These are phyloP conservation scores for Cyberlindnera amylophila DNA, from an alignment of 805 yeast species.

Conservation along the genomic window DNA sequence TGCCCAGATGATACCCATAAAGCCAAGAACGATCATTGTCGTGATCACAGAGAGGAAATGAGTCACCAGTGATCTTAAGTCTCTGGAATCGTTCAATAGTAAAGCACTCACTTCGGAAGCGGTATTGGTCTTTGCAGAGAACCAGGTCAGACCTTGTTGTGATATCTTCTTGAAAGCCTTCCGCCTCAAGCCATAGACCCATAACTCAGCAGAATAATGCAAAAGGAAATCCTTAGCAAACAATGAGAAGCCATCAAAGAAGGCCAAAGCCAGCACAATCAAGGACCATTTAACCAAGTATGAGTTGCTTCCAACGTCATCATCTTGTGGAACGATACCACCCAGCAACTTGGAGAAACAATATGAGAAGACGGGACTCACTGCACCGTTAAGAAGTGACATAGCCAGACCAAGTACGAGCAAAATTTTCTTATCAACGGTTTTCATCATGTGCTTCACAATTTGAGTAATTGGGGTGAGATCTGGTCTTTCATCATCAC, in stretches of 20 bases:
- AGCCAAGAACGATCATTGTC: slow-evolving; percentile 50
- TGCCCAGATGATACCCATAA: slow-evolving; percentile 75
- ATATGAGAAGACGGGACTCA: slow-evolving; percentile 76
- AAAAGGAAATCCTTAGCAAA: slow-evolving; percentile 49
- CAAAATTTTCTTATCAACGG: slow-evolving; percentile 25
- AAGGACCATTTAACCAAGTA: slow-evolving; percentile 62
- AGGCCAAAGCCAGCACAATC: slow-evolving; percentile 57
- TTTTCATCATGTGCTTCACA: slow-evolving; percentile 28
- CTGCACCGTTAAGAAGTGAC: slow-evolving; percentile 55
- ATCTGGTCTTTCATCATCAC: slow-evolving; percentile 19
- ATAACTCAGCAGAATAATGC: slow-evolving; percentile 58
- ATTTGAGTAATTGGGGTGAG: slow-evolving; percentile 29
- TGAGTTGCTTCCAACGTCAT: slow-evolving; percentile 28
- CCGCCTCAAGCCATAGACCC: slow-evolving; percentile 57
- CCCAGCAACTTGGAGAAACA: slow-evolving; percentile 66
- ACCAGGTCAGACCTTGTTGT: slow-evolving; percentile 53
- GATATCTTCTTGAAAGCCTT: slow-evolving; percentile 45
- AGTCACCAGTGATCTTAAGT: slow-evolving; percentile 60
- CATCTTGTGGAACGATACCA: slow-evolving; percentile 52
- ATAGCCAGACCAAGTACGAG: slow-evolving; percentile 48
- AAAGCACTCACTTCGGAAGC: slow-evolving; percentile 60
- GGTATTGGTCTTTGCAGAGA: slow-evolving; percentile 33
- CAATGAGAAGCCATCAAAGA: slow-evolving; percentile 54
- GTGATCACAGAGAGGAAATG: slow-evolving; percentile 54
- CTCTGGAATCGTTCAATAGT: slow-evolving; percentile 78